A percentile compares a stretch with the other conserved stretches of the same genome.
phyloP scores from a whole-genome alignment of 2,329 filamentous ascomycete species.

The Blumeria hordei region DNA sequence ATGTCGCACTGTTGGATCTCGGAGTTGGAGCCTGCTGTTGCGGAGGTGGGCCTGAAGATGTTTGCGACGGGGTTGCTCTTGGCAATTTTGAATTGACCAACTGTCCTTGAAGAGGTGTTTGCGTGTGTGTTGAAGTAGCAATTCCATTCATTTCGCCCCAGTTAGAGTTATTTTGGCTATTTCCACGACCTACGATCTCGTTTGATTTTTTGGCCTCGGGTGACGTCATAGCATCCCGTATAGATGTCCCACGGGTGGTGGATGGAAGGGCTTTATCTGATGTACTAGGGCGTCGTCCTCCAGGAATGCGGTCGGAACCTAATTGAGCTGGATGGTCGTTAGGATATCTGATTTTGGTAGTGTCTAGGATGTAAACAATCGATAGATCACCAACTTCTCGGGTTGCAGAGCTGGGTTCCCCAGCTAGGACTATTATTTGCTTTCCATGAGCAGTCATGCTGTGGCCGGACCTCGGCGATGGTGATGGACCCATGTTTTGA shows the following conservation, averaged over 20 bases:
- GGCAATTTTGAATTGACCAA: slow-evolving; percentile 30
- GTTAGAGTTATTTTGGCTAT: slow-evolving; percentile 16
- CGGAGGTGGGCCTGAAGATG: slow-evolving; percentile 37
- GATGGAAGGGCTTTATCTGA: slow-evolving; percentile 16
- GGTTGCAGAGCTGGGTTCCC: slow-evolving; percentile 75
- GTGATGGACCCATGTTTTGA: slow-evolving; percentile 96
- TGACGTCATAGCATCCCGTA: slow-evolving; percentile 10
- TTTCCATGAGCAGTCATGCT: slow-evolving; percentile 94
- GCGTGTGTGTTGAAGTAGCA: slow-evolving; percentile 12
- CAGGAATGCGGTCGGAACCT: slow-evolving; percentile 18
- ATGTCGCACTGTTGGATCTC: slow-evolving; percentile 8
- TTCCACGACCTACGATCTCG: slow-evolving; percentile 14
- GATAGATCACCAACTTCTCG: slow-evolving; percentile 64
- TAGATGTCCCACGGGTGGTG: slow-evolving; percentile 9
- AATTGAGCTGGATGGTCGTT: slow-evolving; percentile 34
- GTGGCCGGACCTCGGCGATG: slow-evolving; percentile 79
- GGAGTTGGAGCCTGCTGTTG: slow-evolving; percentile 37
- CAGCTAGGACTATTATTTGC: slow-evolving; percentile 74
- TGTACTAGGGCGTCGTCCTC: slow-evolving; percentile 19
- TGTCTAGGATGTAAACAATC: slow-evolving; percentile 79
- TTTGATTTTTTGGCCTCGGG: slow-evolving; percentile 24
- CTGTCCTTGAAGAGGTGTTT: slow-evolving; percentile 12
- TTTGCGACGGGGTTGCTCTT: slow-evolving; percentile 31
- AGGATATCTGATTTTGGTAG: slow-evolving; percentile 86
- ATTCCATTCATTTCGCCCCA: slow-evolving; percentile 16